A percentile compares a stretch with the other conserved stretches of the same genome.
These are phyloP conservation scores for Fusarium agapanthi DNA, from an alignment of 2,329 filamentous ascomycete species.

Conservation along the genomic window DNA sequence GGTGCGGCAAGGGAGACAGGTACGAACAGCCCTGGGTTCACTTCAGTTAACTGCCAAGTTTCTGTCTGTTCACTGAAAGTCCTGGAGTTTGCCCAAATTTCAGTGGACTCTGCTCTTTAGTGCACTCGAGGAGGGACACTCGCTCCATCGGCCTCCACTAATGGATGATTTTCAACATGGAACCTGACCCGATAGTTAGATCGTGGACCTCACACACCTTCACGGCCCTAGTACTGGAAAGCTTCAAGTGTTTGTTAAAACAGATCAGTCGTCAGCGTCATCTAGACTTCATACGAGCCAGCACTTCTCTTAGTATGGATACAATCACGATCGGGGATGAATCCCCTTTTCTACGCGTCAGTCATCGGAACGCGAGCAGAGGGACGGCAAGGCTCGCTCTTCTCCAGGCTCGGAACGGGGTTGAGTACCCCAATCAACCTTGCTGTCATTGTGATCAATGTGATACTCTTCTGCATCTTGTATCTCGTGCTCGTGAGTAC, in stretches of 20 bases:
- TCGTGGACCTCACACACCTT: conserved; percentile 10
- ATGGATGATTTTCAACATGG: conserved; percentile 30
- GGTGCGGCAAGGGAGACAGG: conserved; percentile 38
- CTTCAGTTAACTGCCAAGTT: conserved; percentile 8
- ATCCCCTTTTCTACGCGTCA: conserved; percentile 1
- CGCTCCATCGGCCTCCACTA: conserved; percentile 7
- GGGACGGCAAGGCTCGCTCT: background rate
- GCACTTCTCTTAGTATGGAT: background rate
- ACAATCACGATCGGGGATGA: background rate
- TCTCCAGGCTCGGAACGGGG: background rate
- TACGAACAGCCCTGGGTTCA: background rate
- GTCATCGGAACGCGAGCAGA: background rate
- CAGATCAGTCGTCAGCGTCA: conserved; percentile 8
- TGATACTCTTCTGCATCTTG: background rate
- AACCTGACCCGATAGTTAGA: conserved; percentile 2
- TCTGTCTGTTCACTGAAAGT: background rate
- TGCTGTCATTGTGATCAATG: background rate
- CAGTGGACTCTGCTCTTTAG: conserved; percentile 4
- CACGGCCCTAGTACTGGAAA: conserved; percentile 11
- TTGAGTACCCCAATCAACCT: background rate
- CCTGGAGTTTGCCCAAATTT: background rate
- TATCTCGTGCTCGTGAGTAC: conserved; percentile 4
- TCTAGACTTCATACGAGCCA: conserved; percentile 12
- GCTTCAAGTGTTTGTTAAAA: conserved; percentile 13
- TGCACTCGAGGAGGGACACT: background rate